Percentiles rank a stretch among this genome's conserved stretches.
These are phyloP conservation scores for Datura wrightii DNA, from an alignment of 257 asterid genomes.

Conservation along the genomic window DNA sequence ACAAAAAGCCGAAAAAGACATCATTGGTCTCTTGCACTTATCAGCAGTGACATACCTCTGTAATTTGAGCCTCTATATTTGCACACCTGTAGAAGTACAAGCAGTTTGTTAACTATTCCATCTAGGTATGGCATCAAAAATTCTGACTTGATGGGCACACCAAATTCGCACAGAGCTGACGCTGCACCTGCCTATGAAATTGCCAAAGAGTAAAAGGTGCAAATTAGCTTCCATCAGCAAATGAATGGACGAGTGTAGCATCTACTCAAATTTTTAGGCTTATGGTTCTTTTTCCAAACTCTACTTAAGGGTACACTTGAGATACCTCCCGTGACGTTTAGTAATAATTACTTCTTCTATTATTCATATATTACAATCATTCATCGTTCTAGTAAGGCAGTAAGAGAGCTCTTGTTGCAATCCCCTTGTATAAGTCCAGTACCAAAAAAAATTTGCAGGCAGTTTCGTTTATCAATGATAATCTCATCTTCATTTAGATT, in stretches of 20 bases:
- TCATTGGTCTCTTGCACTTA: background rate
- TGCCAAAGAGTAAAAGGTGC: background rate
- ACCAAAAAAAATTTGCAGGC: no score
- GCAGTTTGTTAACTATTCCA: conserved; percentile 68
- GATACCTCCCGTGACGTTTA: no score
- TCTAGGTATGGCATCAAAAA: conserved; percentile 78
- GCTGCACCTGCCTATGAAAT: conserved; percentile 84
- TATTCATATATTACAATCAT: no score
- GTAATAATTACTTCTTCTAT: no score
- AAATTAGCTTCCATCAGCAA: background rate
- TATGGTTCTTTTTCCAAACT: no score
- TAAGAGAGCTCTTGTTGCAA: no score
- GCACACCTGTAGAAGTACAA: conserved; percentile 48
- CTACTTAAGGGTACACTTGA: no score
- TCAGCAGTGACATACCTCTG: background rate
- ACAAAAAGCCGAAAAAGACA: background rate
- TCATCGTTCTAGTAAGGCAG: no score
- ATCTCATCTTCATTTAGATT: no score
- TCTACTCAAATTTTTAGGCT: background rate
- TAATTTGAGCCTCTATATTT: background rate
- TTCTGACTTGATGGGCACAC: conserved; percentile 83
- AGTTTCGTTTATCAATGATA: no score
- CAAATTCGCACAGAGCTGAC: conserved; percentile 82
- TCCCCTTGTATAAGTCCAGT: no score
- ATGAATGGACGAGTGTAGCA: background rate